Base-by-base conservation (phyloP, 2,329 filamentous ascomycete genomes). In the Claviceps spartinae region DNA sequence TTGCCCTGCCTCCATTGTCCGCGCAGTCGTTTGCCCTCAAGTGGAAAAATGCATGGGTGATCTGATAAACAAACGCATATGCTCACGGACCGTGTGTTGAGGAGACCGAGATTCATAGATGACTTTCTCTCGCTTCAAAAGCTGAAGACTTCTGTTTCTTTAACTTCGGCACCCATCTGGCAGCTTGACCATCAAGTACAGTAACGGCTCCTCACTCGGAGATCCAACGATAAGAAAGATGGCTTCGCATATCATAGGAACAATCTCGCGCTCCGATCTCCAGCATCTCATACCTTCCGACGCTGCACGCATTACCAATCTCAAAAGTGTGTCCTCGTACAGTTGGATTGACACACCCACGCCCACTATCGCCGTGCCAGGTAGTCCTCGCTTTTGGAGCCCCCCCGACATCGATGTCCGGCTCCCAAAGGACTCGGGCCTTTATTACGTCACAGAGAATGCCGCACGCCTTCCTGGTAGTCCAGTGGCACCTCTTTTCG, bases 401-500 rank as follows among this genome's bases (percentile, higher is more conserved):
- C 57, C 67, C 45, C 65, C 62, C 13, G 3, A n/a, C 8, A 54
- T 44, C 18, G 50, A 30, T 30, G 46, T 61, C 37, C 55, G 37
- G 41, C 52, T 73, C 5, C 54, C 57, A 8, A 63, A 67, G 51
- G 71, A 74, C 57, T 61, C 62, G 7, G 72, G 72, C 6, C 56
- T 64, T 2, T 30, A 68, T n/a, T 74, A 69, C 57, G 68, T 71
- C 51, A 64, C 64, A 22, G 68, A 75, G 53, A 76, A 76, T 60
- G 69, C 69, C 4, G 69, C 68, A 44, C 69, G 70, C 37, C 63
- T 69, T 51, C 71, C 71, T 1, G 58, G 63, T 0, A 68, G 63
- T 48, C 73, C 72, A 0, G 59, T 76, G 4, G 72, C 76, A 54
- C 70, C 72, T 0, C 61, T 75, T 0, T 75, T 76, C 52, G 70